phyloP scores from a whole-genome alignment of 257 asterid genomes.

The Petrea volubilis region DNA sequence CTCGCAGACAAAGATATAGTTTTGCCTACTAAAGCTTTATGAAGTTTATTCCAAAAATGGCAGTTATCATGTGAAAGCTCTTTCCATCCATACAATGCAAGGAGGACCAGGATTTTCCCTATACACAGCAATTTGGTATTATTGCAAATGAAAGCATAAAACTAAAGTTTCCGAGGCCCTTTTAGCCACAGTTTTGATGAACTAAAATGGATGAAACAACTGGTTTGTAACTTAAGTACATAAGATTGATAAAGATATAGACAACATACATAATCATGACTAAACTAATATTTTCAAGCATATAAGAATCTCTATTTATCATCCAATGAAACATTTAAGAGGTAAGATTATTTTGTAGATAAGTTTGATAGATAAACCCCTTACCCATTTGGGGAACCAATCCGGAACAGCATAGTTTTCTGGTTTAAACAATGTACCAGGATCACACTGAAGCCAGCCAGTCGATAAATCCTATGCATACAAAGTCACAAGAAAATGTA shows the following conservation, averaged over 20 bases:
- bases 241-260: neutral
- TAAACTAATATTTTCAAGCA: conserved; percentile 14
- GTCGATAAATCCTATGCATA: conserved; percentile 70
- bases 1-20: neutral
- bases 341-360: neutral
- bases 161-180: neutral
- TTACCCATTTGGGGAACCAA: conserved; percentile 73
- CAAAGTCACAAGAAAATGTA: conserved; percentile 12
- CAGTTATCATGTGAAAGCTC: neutral
- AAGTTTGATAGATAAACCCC: neutral
- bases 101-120: too few relatives aligned
- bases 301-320: neutral
- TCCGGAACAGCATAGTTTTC: conserved; percentile 53
- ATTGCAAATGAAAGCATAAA: neutral
- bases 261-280: conserved; percentile 8
- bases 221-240: neutral
- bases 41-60: neutral
- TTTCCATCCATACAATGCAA: neutral
- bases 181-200: neutral
- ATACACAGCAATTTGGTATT: neutral
- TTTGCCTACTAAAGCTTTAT: neutral
- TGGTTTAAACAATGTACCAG: conserved; percentile 67
- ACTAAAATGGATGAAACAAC: neutral
- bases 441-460: conserved; percentile 91
- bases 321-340: neutral